Percentiles rank a stretch among this genome's conserved stretches.
These are phyloP conservation scores for Urochloa ruziziensis DNA, from an alignment of 176 grass and related monocot genomes.

Conservation along the genomic window DNA sequence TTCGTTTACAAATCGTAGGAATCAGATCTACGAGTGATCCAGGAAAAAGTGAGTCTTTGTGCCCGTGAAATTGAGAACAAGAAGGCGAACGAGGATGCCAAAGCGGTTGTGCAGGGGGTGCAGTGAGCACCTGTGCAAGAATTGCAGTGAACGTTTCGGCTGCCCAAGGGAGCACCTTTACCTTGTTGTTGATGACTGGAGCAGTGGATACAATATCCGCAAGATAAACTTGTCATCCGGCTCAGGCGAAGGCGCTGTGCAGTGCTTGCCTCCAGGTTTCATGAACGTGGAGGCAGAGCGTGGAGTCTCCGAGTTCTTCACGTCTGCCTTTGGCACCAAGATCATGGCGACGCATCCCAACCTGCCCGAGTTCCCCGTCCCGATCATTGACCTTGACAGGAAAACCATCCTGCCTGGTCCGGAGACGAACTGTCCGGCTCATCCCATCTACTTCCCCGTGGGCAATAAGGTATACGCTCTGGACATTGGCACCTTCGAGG, in stretches of 20 bases:
- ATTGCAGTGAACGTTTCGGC: background rate
- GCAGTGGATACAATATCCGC: background rate
- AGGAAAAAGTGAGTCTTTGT: too few species aligned
- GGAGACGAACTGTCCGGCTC: fast-evolving
- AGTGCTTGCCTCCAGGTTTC: background rate
- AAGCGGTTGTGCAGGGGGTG: background rate
- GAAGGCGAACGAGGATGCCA: background rate
- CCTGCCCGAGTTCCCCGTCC: fast-evolving
- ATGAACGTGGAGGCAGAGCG: background rate
- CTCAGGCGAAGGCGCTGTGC: background rate
- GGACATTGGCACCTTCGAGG: background rate
- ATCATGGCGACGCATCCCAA: background rate
- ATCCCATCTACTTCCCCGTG: background rate
- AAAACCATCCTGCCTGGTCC: background rate
- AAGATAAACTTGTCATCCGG: background rate
- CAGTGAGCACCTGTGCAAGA: too few species aligned
- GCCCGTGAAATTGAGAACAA: too few species aligned
- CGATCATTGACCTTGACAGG: background rate
- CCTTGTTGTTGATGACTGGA: background rate
- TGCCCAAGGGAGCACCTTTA: background rate
- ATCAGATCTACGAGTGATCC: background rate
- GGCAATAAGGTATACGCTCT: background rate
- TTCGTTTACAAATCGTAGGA: background rate
- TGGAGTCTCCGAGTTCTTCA: background rate
- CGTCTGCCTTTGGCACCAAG: background rate